Evolutionary conservation across 768 basidiomycete species (phyloP).

Genomic region (Rhodotorula taiwanensis): DNA sequence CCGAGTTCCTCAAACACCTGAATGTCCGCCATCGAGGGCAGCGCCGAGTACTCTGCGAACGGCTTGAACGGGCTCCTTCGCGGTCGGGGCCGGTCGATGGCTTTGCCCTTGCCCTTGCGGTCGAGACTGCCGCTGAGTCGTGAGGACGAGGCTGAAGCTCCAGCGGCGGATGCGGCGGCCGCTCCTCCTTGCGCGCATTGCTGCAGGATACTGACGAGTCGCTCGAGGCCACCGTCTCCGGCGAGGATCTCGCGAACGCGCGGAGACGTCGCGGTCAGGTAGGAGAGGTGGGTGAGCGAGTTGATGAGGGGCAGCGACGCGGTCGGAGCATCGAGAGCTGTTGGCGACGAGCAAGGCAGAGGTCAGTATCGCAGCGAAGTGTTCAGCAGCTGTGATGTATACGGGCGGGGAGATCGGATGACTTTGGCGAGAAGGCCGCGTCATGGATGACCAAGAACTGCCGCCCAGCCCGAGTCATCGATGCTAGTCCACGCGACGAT

Average conservation of each 20-base stretch:
- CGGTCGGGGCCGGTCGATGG: background rate
- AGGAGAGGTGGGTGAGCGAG: constrained; percentile 89
- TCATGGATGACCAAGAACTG: background rate
- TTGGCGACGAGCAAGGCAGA: too few relatives aligned
- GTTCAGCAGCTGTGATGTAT: too few relatives aligned
- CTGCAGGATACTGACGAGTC: constrained; percentile 79
- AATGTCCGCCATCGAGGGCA: constrained; percentile 12
- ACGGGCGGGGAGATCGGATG: too few relatives aligned
- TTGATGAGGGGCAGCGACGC: constrained; percentile 69
- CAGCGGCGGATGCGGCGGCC: background rate
- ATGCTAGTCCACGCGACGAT: too few relatives aligned
- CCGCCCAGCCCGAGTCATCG: too few relatives aligned
- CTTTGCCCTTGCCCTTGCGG: constrained; percentile 3
- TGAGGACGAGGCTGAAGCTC: too few relatives aligned
- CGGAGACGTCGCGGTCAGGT: constrained; percentile 93
- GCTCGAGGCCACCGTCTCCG: constrained; percentile 92
- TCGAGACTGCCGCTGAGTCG: constrained; percentile 25
- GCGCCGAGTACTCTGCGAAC: constrained; percentile 35
- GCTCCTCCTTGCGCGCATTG: constrained; percentile 52
- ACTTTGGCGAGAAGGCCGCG: too few relatives aligned
- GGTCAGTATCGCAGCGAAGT: background rate
- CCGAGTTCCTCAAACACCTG: background rate
- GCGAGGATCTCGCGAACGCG: constrained; percentile 98
- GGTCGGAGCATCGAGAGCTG: constrained; percentile 46
- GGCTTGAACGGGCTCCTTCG: constrained; percentile 37